phyloP scores from a whole-genome alignment of 2,329 filamentous ascomycete species.

The Trichoderma sp. region DNA sequence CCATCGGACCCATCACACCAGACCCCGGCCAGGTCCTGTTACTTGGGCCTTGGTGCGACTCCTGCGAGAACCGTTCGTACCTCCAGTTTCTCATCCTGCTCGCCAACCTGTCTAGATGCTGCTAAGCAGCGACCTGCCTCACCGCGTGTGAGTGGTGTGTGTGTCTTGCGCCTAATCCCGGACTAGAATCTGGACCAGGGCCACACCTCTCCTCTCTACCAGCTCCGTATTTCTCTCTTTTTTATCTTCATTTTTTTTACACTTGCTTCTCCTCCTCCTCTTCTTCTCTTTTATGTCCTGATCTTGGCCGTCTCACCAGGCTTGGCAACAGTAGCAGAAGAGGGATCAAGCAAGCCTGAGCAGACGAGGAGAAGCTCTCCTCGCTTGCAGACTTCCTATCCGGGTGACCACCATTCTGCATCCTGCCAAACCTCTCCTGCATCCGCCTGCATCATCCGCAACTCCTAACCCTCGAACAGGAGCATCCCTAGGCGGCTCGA shows the following conservation, averaged over 20 bases:
- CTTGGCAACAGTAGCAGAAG: not conserved
- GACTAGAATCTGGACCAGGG: not conserved
- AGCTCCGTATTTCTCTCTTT: constrained; percentile 5
- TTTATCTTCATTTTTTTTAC: not conserved
- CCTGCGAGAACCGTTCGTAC: not conserved
- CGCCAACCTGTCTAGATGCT: constrained; percentile 18
- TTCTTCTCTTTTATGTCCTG: constrained; percentile 10
- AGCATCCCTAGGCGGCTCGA: constrained; percentile 19
- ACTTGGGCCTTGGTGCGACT: not conserved
- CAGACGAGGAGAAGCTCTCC: constrained; percentile 9
- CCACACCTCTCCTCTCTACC: not conserved
- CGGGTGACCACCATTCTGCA: constrained; percentile 12
- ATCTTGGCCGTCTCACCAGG: not conserved
- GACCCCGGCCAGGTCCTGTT: constrained; percentile 27
- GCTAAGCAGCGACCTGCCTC: constrained; percentile 15
- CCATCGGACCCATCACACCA: constrained; percentile 37
- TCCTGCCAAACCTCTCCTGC: constrained; percentile 24
- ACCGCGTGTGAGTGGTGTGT: constrained; percentile 18
- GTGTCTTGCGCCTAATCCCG: not conserved
- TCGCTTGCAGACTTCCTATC: not conserved
- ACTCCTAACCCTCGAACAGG: constrained; percentile 18
- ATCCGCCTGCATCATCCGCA: constrained; percentile 23
- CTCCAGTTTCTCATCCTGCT: constrained; percentile 10
- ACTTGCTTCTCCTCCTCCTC: constrained; percentile 11
- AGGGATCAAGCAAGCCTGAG: not conserved